Base-by-base conservation (phyloP, 305 asterid species). In the Fraxinus platypoda region DNA sequence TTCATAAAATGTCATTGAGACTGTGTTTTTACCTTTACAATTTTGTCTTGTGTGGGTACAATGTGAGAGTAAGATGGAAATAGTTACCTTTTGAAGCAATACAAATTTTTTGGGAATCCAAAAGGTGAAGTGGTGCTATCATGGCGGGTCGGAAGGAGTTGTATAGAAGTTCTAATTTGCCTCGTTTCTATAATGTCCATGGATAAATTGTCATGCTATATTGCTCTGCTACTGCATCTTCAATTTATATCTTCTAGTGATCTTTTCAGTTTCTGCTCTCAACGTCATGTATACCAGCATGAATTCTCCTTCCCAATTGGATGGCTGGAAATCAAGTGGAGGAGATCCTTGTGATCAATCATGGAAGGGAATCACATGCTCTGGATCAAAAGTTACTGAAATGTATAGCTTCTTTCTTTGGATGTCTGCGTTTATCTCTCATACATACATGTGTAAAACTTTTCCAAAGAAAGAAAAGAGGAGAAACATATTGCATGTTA, bases 311-410 rank as follows among this genome's bases (percentile, higher is more conserved):
- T 81, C 89, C 37, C 73, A 77, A 80, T 74, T 90, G 79, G 77
- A 77, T 57, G 88, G 86, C 71, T 90, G 93, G 93, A 88, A 77
- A 79, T 75, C 83, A 38, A 76, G 62, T 84, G 91, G 90, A 80
- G 93, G 93, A 54, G 91, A 88, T 81, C 93, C 93, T 38, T 88
- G 92, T 84, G 87, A 75, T 9, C 88, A 85, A 4, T 86, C 88
- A 37, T 90, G 91, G 92, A 78, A 70, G 84, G 93, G 92, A 80
- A 82, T 88, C 64, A 75, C 64, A 74, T 90, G 93, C 79, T 84
- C 92, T 26, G 91, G 88, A 77, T 85, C 89, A n/a, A 76, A 78
- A 52, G 83, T 90, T 52, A 88, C 90, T 80, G 90, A 87, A 82
- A 86, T 90, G 93, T 88, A 85, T 12, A 8, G 9, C 54, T 33